Percentiles rank a stretch among this genome's conserved stretches.
These are phyloP conservation scores for Neurospora sp. DNA, from an alignment of 495 filamentous ascomycete species.

Conservation along the genomic window DNA sequence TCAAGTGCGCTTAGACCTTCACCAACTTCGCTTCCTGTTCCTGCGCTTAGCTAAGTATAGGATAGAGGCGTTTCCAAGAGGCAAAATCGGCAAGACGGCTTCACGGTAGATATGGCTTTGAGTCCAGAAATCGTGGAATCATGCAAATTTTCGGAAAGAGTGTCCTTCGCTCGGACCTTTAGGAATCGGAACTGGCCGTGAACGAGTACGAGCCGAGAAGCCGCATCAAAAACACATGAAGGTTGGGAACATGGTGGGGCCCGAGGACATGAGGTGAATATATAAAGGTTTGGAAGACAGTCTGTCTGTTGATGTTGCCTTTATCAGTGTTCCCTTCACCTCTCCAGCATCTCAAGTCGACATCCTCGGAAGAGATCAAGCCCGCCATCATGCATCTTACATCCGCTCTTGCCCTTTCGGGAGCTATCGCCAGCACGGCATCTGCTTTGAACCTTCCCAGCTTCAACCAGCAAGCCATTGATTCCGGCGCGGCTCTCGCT, in stretches of 20 bases:
- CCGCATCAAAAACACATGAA: neutral
- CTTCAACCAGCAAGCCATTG: conserved; percentile 14
- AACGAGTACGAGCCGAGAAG: neutral
- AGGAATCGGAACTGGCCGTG: neutral
- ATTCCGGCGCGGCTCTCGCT: conserved; percentile 14
- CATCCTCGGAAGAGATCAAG: neutral
- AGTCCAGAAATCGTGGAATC: no score
- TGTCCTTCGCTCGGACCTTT: neutral
- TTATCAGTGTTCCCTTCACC: neutral
- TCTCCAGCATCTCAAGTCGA: neutral
- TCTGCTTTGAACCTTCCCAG: conserved; percentile 7
- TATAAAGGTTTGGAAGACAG: neutral
- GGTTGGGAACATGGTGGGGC: neutral
- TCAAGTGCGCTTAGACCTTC: no score
- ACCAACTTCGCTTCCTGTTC: no score
- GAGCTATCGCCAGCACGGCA: neutral
- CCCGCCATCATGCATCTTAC: neutral
- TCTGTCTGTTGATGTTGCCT: neutral
- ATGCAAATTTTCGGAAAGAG: neutral
- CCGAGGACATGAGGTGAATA: neutral
- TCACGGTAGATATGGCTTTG: no score
- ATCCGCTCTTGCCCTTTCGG: neutral
- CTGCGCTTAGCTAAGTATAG: no score
- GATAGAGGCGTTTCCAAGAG: no score
- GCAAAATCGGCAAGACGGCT: no score